phyloP scores from a whole-genome alignment of 768 basidiomycete genomes.

The Phaeotremella fagi region DNA sequence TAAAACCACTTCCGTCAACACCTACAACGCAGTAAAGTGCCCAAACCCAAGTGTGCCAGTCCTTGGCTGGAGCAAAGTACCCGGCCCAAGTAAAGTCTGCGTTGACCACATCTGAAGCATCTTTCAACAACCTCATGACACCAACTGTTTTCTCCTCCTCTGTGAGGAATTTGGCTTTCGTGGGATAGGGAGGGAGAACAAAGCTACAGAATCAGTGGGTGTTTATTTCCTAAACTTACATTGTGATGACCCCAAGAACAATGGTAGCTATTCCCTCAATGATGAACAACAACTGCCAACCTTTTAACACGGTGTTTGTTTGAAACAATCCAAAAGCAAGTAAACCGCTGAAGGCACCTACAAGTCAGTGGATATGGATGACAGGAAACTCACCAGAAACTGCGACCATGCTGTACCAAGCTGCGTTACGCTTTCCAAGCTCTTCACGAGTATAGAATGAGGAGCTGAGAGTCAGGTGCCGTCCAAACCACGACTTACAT shows the following conservation, averaged over 20 bases:
- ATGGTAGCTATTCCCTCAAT: conserved; percentile 22
- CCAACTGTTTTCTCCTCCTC: conserved; percentile 14
- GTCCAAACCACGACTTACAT: background rate
- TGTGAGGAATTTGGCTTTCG: conserved; percentile 11
- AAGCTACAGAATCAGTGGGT: conserved; percentile 3
- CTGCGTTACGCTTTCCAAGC: conserved; percentile 19
- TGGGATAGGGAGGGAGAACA: conserved; percentile 15
- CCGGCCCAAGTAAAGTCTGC: conserved; percentile 5
- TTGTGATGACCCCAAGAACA: conserved; percentile 2
- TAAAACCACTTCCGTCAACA: too few relatives aligned
- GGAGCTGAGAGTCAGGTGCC: conserved; percentile 1
- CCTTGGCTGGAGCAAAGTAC: conserved; percentile 11
- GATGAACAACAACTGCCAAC: conserved; percentile 29
- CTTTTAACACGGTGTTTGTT: conserved; percentile 6
- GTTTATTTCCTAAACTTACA: conserved; percentile 2
- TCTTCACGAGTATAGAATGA: conserved; percentile 20
- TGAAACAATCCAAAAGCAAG: conserved; percentile 23
- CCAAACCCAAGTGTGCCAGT: conserved; percentile 22
- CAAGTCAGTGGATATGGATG: background rate
- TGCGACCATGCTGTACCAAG: conserved; percentile 19
- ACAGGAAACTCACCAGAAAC: conserved; percentile 2
- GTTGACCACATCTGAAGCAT: conserved; percentile 19
- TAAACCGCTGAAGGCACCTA: conserved; percentile 15
- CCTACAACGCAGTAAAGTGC: conserved; percentile 14
- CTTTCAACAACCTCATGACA: conserved; percentile 15